These are phyloP conservation scores for Hypoxylon sp. DNA, from an alignment of 2,329 filamentous ascomycete genomes.

Conservation along the genomic window DNA sequence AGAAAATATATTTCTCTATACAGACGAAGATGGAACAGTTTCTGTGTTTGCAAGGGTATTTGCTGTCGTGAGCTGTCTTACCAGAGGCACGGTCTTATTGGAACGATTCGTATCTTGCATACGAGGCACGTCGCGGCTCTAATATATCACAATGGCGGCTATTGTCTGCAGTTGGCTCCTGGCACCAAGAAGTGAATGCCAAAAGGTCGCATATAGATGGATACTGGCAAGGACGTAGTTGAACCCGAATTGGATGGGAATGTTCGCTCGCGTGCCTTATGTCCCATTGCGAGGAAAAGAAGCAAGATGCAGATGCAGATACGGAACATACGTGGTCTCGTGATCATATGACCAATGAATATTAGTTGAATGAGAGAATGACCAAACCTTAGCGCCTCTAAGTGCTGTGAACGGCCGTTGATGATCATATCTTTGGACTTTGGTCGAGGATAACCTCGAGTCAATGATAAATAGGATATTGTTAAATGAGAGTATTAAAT, in stretches of 20 bases:
- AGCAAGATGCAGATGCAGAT: conserved; percentile 6
- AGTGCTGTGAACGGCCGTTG: conserved; percentile 1
- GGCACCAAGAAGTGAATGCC: conserved; percentile 12
- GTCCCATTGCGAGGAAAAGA: conserved; percentile 16
- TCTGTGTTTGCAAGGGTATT: conserved; percentile 1
- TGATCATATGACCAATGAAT: conserved; percentile 34
- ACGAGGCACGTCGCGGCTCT: not conserved
- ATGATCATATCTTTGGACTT: not conserved
- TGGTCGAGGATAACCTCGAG: not conserved
- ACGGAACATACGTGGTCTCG: conserved; percentile 26
- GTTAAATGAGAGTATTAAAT: not conserved
- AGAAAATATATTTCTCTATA: conserved; percentile 12
- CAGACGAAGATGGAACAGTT: conserved; percentile 5
- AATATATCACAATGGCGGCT: not conserved
- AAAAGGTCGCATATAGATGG: conserved; percentile 13
- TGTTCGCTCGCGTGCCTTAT: conserved; percentile 12
- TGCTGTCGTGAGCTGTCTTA: not conserved
- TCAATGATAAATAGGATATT: not conserved
- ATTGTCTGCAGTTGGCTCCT: conserved; percentile 7
- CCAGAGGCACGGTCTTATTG: not conserved
- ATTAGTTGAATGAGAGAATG: conserved; percentile 39
- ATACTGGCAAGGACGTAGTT: conserved; percentile 7
- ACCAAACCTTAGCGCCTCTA: conserved; percentile 5
- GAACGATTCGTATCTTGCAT: conserved; percentile 6
- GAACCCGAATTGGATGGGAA: conserved; percentile 18